Conservation (phyloP, 1,139 yeast genomes). For the Nakaseomyces sp. region DNA sequence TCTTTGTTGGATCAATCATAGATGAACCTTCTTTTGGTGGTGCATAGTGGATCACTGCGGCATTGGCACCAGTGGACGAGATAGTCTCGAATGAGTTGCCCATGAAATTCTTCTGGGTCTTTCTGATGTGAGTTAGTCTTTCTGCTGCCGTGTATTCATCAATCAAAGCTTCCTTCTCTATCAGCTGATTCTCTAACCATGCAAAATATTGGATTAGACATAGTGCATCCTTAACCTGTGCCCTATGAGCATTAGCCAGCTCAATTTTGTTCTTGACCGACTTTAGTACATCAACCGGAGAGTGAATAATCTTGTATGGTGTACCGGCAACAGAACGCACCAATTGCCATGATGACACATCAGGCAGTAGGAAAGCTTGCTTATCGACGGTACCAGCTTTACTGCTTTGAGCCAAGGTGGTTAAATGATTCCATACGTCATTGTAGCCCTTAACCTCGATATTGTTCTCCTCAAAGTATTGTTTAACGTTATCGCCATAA, state of each 20-base stretch:
- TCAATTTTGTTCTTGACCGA: slow-evolving; percentile 70
- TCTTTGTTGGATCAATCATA: slow-evolving; percentile 63
- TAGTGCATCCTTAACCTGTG: slow-evolving; percentile 82
- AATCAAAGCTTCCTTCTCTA: slow-evolving; percentile 46
- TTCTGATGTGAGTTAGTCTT: slow-evolving; percentile 55
- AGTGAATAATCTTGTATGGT: slow-evolving; percentile 42
- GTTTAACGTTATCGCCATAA: slow-evolving; percentile 26
- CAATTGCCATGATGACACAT: slow-evolving; percentile 74
- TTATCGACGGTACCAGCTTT: slow-evolving; percentile 14
- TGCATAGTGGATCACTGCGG: slow-evolving; percentile 85
- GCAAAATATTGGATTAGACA: slow-evolving; percentile 73
- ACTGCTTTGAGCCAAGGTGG: slow-evolving; percentile 17
- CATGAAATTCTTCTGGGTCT: slow-evolving; percentile 50
- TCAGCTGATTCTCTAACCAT: slow-evolving; percentile 71
- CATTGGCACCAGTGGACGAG: slow-evolving; percentile 87
- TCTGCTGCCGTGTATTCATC: slow-evolving; percentile 78
- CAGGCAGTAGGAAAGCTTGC: slow-evolving; percentile 48
- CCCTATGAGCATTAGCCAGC: slow-evolving; percentile 61
- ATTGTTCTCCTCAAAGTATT: slow-evolving; percentile 31
- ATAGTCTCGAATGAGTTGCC: slow-evolving; percentile 91
- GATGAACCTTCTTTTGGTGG: slow-evolving; percentile 58
- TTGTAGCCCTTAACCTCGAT: slow-evolving; percentile 46
- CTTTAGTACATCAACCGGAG: slow-evolving; percentile 64
- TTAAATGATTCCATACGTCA: slow-evolving; percentile 47
- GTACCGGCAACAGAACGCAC: slow-evolving; percentile 33